Evolutionary conservation across 164 flowering plant species (phyloP).

Genomic region (Macadamia tetraphylla): DNA sequence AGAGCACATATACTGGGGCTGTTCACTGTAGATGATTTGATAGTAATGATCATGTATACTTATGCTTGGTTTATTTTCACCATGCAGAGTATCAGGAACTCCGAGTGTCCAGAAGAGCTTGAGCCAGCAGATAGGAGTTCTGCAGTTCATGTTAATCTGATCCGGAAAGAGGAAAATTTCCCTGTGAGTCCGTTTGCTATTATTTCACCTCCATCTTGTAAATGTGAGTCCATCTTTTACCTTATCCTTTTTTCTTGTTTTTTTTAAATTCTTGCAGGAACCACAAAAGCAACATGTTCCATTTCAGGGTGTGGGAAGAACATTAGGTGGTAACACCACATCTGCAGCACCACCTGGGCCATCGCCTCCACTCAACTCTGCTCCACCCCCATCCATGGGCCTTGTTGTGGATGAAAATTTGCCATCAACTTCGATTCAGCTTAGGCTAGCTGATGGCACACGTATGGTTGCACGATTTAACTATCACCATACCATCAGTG

Average conservation of each 20-base stretch:
- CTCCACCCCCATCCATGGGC: constrained; percentile 49
- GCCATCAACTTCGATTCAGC: constrained; percentile 81
- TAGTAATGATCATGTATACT: too few relatives aligned
- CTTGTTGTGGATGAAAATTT: constrained; percentile 47
- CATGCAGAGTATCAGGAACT: constrained; percentile 76
- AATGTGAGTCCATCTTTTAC: neutral
- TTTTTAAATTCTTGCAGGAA: constrained; percentile 41
- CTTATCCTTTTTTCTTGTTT: neutral
- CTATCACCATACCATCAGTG: constrained; percentile 58
- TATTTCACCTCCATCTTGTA: neutral
- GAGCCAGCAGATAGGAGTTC: constrained; percentile 55
- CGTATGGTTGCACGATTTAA: constrained; percentile 83
- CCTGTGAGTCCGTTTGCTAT: constrained; percentile 27
- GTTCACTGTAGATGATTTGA: too few relatives aligned
- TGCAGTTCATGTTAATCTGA: constrained; percentile 53
- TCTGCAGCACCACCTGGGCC: constrained; percentile 18
- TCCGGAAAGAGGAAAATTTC: constrained; percentile 53
- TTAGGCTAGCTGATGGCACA: constrained; percentile 82
- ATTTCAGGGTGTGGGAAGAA: constrained; percentile 78
- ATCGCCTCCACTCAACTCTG: constrained; percentile 25
- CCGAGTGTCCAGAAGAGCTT: constrained; percentile 82
- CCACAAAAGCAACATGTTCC: constrained; percentile 45
- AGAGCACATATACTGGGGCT: too few relatives aligned
- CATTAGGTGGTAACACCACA: constrained; percentile 47
- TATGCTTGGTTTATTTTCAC: neutral